phyloP scores from a whole-genome alignment of 1,284 basidiomycete genomes.

The Phenoliferia sp. region DNA sequence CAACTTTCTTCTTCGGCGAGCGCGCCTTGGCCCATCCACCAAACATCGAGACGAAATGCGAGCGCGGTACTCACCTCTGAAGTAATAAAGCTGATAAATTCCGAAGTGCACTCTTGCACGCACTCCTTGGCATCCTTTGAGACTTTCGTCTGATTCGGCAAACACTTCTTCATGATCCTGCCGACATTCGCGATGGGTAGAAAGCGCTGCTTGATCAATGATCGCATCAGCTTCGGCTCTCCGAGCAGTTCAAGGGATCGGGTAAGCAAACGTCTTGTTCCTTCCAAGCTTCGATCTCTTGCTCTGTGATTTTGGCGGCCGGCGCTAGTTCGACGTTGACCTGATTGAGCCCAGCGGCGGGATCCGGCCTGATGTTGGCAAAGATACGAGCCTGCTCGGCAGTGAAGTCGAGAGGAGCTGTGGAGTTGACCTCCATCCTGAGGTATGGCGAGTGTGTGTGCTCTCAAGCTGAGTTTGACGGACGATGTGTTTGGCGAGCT shows the following conservation, averaged over 20 bases:
- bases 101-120: conserved; percentile 44
- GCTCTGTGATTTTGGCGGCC: conserved; percentile 21
- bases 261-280: conserved; percentile 28
- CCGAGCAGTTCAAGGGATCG: neutral
- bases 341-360: neutral
- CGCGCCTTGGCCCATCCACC: neutral
- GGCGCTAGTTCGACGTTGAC: neutral
- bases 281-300: conserved; percentile 30
- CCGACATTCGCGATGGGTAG: conserved; percentile 37
- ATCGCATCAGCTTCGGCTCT: neutral
- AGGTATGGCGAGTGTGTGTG: neutral
- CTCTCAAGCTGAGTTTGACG: neutral
- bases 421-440: neutral
- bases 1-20: neutral
- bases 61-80: conserved; percentile 21
- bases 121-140: conserved; percentile 43
- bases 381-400: neutral
- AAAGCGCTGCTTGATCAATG: conserved; percentile 25
- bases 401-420: neutral
- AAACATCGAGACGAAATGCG: neutral
- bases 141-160: conserved; percentile 35
- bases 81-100: conserved; percentile 46
- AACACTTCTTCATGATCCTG: conserved; percentile 36
- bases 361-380: neutral
- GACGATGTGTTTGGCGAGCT: neutral